Evolutionary conservation across 176 grass and related monocot species (phyloP), one percentile per base, ranked within the genome.

Genomic region (Musa acuminata): DNA sequence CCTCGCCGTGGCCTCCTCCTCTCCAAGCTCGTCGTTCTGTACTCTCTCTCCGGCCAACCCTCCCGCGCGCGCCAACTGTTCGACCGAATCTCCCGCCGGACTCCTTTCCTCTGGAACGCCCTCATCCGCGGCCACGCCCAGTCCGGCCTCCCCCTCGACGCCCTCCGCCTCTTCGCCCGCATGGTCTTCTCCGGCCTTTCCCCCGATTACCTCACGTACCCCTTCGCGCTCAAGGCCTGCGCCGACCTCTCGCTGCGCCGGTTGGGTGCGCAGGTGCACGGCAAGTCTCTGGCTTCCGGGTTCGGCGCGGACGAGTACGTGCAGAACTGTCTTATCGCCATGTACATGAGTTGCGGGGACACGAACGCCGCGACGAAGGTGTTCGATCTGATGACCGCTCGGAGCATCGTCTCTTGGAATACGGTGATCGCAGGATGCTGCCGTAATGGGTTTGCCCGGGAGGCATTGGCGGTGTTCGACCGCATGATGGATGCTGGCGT

Each of bases 151-250:
- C 53, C 79, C 69, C 53, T 20, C 13, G 84, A 83, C 26, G 90
- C 84, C 22, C 76, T 92, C 17, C 4, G 43, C 29, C 70, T 87
- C 12, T 92, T 87, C 82, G 75, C 84, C 9, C 55, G 49, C 62
- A 89, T 87, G 87, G 64, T 26, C 49, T 24, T 59, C 82, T 87
- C 85, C 3, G 58, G 69, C 57, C 48, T n/a, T 49, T 58, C 49
- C 22, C 78, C 78, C 73, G 86, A 92, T 65, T 76, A 92, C 74
- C 78, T 92, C 71, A 89, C 87, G 70, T 92, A 82, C 73, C 84
- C 87, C 64, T 87, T 92, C 73, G 82, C 80, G 10, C 64, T 80
- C 84, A 92, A 89, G 84, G 90, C 84, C 17, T 92, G 84, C 22
- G 77, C 52, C 13, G 79, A 73, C 19, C 84, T 89, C 77, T 68